Base-by-base conservation (phyloP, 345 rosid species). In the Arabis alpina region DNA sequence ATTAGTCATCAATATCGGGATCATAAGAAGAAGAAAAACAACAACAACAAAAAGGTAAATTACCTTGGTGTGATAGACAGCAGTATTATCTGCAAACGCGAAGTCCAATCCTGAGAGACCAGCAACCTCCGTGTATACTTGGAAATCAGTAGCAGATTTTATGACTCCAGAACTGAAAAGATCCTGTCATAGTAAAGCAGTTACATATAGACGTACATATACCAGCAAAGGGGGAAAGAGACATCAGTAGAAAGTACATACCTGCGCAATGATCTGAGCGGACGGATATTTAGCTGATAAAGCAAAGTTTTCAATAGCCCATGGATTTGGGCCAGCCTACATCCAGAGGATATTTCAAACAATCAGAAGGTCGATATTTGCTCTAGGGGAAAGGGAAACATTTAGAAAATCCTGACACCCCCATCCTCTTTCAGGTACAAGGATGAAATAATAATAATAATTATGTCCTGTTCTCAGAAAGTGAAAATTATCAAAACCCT, bases 71-170 rank as follows among this genome's bases (percentile, higher is more conserved):
- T 93, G 98, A 81, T 94, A 94, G 36, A 94, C 95, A 68, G 91
- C 93, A 79, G 87, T 79, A 23, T 82, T 83, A 68, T 94, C 99
- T 7, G 86, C 71, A 77, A 80, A 94, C 27, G 93, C 99, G 82
- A 94, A 91, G 84, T 91, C 99, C 74, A 94, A 87, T 70, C 97
- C 99, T 11, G 99, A 91, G 78, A 94, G 96, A 79, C 90, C 88
- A 68, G 91, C 95, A 63, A 88, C 81, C 78, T 91, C 97, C 75
- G 67, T 83, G 85, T 94, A 94, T 51, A 94, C 85, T 87, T 91
- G 93, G 80, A 94, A 94, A 87, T 94, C 97, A 40, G 97, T 94
- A 0, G 92, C 79, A 62, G 97, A 91, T 52, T 88, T 87, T 61
- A 94, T 85, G 68, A 68, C 65, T 65, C 99, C 97, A 68, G 89